A percentile compares a stretch with the other conserved stretches of the same genome.
phyloP scores from a whole-genome alignment of 495 filamentous ascomycete genomes.

The Diplogelasinospora grovesii region DNA sequence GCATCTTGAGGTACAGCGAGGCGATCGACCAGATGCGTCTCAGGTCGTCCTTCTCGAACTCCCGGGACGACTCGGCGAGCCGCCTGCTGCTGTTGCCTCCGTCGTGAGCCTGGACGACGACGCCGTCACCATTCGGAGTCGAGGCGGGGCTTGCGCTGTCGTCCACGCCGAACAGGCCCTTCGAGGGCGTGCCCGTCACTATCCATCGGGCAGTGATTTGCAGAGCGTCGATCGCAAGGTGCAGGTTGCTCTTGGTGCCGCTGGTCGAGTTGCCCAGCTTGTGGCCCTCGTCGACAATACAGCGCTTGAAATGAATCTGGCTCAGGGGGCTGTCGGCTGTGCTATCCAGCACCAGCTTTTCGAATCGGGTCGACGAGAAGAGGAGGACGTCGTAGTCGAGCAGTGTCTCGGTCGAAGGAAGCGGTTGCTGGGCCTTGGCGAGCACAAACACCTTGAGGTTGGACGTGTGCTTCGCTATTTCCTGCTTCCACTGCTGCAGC shows the following conservation, averaged over 20 bases:
- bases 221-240: slow-evolving; percentile 59
- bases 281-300: slow-evolving; percentile 91
- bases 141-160: slow-evolving; percentile 1
- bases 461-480: slow-evolving; percentile 62
- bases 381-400: slow-evolving; percentile 70
- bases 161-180: slow-evolving; percentile 65
- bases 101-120: too few species aligned
- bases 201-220: slow-evolving; percentile 75
- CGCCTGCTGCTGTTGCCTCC: neutral
- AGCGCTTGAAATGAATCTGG: slow-evolving; percentile 70
- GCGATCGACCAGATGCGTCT: slow-evolving; percentile 67
- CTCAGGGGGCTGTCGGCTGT: slow-evolving; percentile 42
- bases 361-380: slow-evolving; percentile 68
- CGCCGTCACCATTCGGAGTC: neutral
- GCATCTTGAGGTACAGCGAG: slow-evolving; percentile 61
- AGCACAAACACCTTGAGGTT: slow-evolving; percentile 60
- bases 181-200: slow-evolving; percentile 84
- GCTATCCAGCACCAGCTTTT: slow-evolving; percentile 51
- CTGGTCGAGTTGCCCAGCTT: slow-evolving; percentile 55
- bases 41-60: slow-evolving; percentile 63
- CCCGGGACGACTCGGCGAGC: slow-evolving; percentile 18
- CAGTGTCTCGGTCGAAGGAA: slow-evolving; percentile 56
- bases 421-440: slow-evolving; percentile 30
- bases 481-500: slow-evolving; percentile 60
- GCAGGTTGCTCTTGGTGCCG: slow-evolving; percentile 55